These are phyloP conservation scores for Corymbia maculata DNA, from an alignment of 345 rosid genomes.

Conservation along the genomic window DNA sequence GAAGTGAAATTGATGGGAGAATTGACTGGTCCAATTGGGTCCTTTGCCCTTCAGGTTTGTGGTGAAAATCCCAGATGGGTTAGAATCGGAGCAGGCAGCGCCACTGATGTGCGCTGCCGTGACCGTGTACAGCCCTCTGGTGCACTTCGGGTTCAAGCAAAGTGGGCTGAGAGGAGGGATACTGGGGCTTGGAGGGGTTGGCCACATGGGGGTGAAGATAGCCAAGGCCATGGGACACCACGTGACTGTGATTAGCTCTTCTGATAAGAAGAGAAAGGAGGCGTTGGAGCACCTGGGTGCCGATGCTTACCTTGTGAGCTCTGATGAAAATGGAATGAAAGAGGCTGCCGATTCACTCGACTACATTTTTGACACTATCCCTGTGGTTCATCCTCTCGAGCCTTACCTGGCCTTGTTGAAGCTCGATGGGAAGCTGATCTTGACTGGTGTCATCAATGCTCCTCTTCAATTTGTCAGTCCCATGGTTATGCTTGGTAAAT, in stretches of 20 bases:
- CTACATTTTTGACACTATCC: slow-evolving; percentile 84
- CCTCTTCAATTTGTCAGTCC: slow-evolving; percentile 75
- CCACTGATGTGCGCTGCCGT: slow-evolving; percentile 84
- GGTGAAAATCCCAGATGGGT: slow-evolving; percentile 80
- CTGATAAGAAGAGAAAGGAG: slow-evolving; percentile 75
- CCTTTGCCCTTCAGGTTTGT: slow-evolving; percentile 36
- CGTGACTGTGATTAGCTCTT: slow-evolving; percentile 89
- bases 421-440: slow-evolving; percentile 79
- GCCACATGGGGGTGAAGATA: slow-evolving; percentile 95
- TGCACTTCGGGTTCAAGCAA: slow-evolving; percentile 56
- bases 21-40: neutral
- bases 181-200: slow-evolving; percentile 92
- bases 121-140: slow-evolving; percentile 84
- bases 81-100: slow-evolving; percentile 82
- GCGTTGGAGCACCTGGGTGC: slow-evolving; percentile 85
- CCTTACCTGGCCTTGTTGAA: slow-evolving; percentile 64
- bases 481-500: slow-evolving; percentile 74
- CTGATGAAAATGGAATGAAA: slow-evolving; percentile 48
- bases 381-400: slow-evolving; percentile 76
- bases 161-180: slow-evolving; percentile 78
- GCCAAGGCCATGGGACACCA: slow-evolving; percentile 98
- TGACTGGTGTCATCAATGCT: slow-evolving; percentile 66
- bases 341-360: slow-evolving; percentile 69
- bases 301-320: slow-evolving; percentile 72
- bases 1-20: neutral